Evolutionary conservation across 331 rosid species (phyloP), one percentile per base, ranked within the genome.

Genomic region (Pyracantha coccinea): DNA sequence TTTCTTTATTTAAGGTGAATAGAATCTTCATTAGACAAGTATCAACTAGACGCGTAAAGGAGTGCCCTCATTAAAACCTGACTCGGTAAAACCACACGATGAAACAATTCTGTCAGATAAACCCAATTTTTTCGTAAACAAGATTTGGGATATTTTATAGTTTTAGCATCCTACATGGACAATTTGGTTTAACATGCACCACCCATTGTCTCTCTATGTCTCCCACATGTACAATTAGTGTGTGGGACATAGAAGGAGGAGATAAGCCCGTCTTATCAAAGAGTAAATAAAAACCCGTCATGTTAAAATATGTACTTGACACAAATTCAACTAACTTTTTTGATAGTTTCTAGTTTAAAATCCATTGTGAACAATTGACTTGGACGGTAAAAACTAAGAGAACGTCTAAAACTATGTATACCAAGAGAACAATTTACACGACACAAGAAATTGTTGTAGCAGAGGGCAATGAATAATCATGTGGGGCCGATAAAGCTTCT

Each of bases 331-430:
- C 4, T 10, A 4, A 23, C n/a, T 8, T n/a, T 54, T 54, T 8
- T 0, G 6, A n/a, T 55, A 9, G 9, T 55, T 20, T 55, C 60
- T 20, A 20, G 61, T 20, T 3, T 55, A 55, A 55, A 3, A 55
- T 9, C 27, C 14, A 0, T 8, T 8, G 15, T 60, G 33, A 13
- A 57, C 62, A 53, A 53, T 53, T 20, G 10, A 57, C 62, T 21
- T 57, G 16, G 21, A 53, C 0, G 0, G 47, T 12, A 41, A 41
- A 41, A 41, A 3, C 0, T 3, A 41, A 41, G 2, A 11, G 5
- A 1, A 11, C 3, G 15, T 41, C 5, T 41, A 2, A 41, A 11
- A 41, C 0, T n/a, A 1, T 41, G 1, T 41, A 0, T 12, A 3
- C 0, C 1, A 38, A 12, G 0, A 12, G 15, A 12, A 41, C 0